Conservation (phyloP, 148 eudicot species). For the Chenopodium quinoa region DNA sequence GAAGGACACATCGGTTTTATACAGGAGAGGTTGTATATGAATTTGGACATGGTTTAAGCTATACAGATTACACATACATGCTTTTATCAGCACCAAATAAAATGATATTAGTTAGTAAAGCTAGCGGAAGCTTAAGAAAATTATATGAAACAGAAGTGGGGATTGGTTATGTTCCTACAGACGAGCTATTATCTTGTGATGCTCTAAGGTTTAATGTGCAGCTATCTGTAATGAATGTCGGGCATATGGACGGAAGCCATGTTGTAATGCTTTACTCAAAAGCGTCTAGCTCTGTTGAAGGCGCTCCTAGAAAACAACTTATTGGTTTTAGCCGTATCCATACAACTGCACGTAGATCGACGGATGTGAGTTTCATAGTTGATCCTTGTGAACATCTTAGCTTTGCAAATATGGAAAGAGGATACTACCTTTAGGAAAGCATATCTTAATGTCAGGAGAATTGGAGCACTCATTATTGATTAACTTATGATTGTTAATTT, state of each 20-base stretch:
- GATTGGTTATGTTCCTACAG: conserved; percentile 38
- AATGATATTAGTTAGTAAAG: conserved; percentile 32
- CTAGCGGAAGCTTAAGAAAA: conserved; percentile 28
- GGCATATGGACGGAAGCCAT: conserved; percentile 63
- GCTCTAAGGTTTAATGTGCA: conserved; percentile 50
- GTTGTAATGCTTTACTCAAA: conserved; percentile 67
- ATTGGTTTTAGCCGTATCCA: conserved; percentile 75
- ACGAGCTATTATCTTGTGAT: conserved; percentile 55
- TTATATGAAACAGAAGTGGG: conserved; percentile 27
- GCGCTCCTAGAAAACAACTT: conserved; percentile 68
- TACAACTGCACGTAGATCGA: conserved; percentile 32
- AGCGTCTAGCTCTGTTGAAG: conserved; percentile 30
- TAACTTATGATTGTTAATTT: conserved; percentile 25
- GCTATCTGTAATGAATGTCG: conserved; percentile 56
- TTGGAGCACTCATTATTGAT: conserved; percentile 53
- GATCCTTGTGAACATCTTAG: conserved; percentile 84
- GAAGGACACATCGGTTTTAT: conserved; percentile 91
- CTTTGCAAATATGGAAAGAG: conserved; percentile 63
- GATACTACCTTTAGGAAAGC: conserved; percentile 71
- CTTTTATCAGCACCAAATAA: conserved; percentile 55
- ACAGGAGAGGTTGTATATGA: conserved; percentile 57
- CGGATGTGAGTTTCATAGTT: conserved; percentile 39
- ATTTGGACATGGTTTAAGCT: conserved; percentile 91
- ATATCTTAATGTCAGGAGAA: conserved; percentile 48
- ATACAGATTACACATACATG: conserved; percentile 58